Percentiles rank a stretch among this genome's conserved stretches.
These are phyloP conservation scores for Ananas comosus DNA, from an alignment of 176 grass and related monocot genomes.

Conservation along the genomic window DNA sequence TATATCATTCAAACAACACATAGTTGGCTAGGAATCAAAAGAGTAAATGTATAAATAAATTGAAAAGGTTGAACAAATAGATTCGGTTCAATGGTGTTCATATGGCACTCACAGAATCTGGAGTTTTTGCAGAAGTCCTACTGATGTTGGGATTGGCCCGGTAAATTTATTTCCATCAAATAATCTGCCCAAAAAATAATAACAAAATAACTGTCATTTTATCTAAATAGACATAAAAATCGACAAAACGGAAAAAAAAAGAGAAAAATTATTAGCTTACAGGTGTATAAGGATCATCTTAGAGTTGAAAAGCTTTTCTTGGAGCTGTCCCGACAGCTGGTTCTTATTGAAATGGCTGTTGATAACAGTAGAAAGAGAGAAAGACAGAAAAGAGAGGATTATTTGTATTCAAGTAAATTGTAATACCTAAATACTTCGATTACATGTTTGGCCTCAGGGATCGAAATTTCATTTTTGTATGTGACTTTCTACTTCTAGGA, in stretches of 20 bases:
- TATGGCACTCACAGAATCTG: slow-evolving; percentile 49
- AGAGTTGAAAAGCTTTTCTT: slow-evolving; percentile 43
- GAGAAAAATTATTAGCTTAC: slow-evolving; percentile 37
- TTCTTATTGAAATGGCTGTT: slow-evolving; percentile 87
- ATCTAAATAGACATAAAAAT: neutral
- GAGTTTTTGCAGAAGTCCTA: slow-evolving; percentile 36
- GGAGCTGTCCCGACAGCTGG: slow-evolving; percentile 54
- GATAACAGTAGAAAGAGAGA: slow-evolving; percentile 14
- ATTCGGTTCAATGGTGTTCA: neutral
- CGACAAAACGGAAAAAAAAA: neutral
- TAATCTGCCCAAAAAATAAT: slow-evolving; percentile 35
- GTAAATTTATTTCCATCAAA: slow-evolving; percentile 61
- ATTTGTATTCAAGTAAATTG: no score
- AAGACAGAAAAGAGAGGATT: neutral
- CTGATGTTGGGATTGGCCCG: slow-evolving; percentile 53
- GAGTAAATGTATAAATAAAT: no score
- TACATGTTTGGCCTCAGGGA: no score
- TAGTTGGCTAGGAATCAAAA: no score
- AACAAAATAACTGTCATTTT: neutral
- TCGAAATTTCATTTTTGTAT: no score
- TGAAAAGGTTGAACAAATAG: slow-evolving; percentile 5
- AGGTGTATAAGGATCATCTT: slow-evolving; percentile 51
- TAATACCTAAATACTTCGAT: no score
- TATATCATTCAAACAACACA: neutral
- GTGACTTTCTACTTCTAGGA: no score